Conservation (phyloP, 1,139 yeast species). For the Pichia sp. region DNA sequence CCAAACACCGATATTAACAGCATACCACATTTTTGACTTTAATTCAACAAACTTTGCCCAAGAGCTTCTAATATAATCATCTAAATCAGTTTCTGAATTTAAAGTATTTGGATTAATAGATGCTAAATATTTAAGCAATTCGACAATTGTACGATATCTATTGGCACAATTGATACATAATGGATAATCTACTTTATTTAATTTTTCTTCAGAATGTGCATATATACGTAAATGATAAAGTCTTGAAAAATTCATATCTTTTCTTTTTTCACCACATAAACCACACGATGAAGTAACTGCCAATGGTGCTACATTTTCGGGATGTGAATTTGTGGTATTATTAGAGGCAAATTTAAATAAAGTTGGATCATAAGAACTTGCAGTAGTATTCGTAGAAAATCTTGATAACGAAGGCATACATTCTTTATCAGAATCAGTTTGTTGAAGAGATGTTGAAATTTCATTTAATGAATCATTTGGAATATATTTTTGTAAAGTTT, state of each 20-base stretch:
- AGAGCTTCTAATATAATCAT: constrained; percentile 32
- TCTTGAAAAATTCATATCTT: constrained; percentile 68
- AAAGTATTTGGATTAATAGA: constrained; percentile 12
- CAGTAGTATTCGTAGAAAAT: constrained; percentile 3
- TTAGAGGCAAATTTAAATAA: constrained; percentile 8
- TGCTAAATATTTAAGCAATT: constrained; percentile 74
- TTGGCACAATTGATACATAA: constrained; percentile 78
- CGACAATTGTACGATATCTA: constrained; percentile 77
- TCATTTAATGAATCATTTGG: constrained; percentile 12
- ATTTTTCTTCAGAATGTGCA: constrained; percentile 13
- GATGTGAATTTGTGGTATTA: constrained; percentile 14
- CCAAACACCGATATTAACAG: constrained; percentile 66
- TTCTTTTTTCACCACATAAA: constrained; percentile 72
- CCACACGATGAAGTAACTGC: constrained; percentile 73
- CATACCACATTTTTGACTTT: constrained; percentile 68
- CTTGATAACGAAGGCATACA: constrained; percentile 7
- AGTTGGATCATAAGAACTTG: constrained; percentile 11
- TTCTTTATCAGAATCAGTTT: constrained; percentile 6
- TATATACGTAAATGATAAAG: constrained; percentile 55
- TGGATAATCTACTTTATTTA: constrained; percentile 46
- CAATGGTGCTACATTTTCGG: constrained; percentile 42
- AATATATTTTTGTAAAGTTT: constrained; percentile 11
- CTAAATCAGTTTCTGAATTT: background rate
- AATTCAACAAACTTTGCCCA: constrained; percentile 56
- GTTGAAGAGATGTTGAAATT: constrained; percentile 6